A percentile compares a stretch with the other conserved stretches of the same genome.
phyloP scores from a whole-genome alignment of 495 filamentous ascomycete genomes.

The Baudoinia panamericana region DNA sequence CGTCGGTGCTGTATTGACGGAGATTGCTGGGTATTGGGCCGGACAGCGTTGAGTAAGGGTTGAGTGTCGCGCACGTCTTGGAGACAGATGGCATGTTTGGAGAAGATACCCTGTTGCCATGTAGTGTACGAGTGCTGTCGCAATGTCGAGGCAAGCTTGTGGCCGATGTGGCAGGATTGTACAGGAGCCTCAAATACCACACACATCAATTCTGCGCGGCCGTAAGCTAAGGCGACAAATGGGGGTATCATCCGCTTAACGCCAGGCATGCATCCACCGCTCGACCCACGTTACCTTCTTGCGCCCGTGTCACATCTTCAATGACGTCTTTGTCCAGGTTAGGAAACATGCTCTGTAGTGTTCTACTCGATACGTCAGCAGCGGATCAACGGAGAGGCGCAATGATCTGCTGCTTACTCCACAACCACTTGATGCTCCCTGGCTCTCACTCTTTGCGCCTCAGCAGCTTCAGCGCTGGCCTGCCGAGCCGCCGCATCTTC shows the following conservation, averaged over 20 bases:
- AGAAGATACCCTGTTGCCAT: too few relatives aligned
- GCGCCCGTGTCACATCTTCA: conserved; percentile 82
- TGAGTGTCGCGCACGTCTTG: too few relatives aligned
- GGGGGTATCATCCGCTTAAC: conserved; percentile 36
- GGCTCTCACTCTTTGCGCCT: conserved; percentile 71
- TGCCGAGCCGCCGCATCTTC: conserved; percentile 91
- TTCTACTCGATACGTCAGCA: conserved; percentile 31
- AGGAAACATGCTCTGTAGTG: conserved; percentile 83
- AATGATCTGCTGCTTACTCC: conserved; percentile 36
- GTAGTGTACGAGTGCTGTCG: too few relatives aligned
- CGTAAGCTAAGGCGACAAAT: too few relatives aligned
- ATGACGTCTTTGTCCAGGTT: conserved; percentile 82
- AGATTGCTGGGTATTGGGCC: conserved; percentile 90
- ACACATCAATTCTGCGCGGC: too few relatives aligned
- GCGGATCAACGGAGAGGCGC: background rate
- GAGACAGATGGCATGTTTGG: too few relatives aligned
- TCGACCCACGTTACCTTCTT: conserved; percentile 78
- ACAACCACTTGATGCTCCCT: conserved; percentile 84
- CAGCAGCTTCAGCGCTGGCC: conserved; percentile 81
- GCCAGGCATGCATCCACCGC: conserved; percentile 88
- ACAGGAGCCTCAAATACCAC: too few relatives aligned
- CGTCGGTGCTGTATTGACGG: conserved; percentile 84
- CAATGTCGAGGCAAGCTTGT: too few relatives aligned
- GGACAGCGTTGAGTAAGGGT: too few relatives aligned
- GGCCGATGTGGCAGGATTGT: too few relatives aligned